Percentiles rank a stretch among this genome's conserved stretches.
Evolutionary conservation across 108 stramenopile species (phyloP).

Genomic region (Schizochytrium sp.): DNA sequence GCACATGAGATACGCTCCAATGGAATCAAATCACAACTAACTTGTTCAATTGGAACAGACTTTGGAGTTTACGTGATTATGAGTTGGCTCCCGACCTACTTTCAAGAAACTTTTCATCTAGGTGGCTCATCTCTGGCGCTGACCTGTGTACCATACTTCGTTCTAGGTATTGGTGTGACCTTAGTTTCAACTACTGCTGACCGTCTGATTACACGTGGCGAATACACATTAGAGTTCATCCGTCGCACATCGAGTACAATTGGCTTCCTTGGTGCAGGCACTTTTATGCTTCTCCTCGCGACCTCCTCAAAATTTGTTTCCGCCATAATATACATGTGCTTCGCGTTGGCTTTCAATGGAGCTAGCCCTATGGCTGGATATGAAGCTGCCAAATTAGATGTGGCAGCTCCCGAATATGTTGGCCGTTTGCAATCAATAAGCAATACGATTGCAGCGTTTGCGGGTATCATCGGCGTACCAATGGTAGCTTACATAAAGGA

Average conservation of each 20-base stretch:
- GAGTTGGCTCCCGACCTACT: slow-evolving; percentile 54
- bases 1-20: too few species aligned
- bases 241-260: not conserved
- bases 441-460: slow-evolving; percentile 55
- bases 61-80: slow-evolving; percentile 16
- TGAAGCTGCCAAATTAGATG: slow-evolving; percentile 56
- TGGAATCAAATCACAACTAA: too few species aligned
- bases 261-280: slow-evolving; percentile 53
- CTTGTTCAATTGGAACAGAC: not conserved
- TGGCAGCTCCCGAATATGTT: slow-evolving; percentile 44
- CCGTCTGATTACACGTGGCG: slow-evolving; percentile 28
- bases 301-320: not conserved
- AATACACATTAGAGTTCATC: not conserved
- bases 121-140: slow-evolving; percentile 58
- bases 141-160: slow-evolving; percentile 18
- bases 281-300: slow-evolving; percentile 31
- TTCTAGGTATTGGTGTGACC: slow-evolving; percentile 33
- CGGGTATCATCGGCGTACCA: slow-evolving; percentile 53
- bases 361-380: slow-evolving; percentile 40
- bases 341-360: slow-evolving; percentile 51
- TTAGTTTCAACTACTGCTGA: slow-evolving; percentile 27
- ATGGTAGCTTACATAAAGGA: slow-evolving; percentile 50
- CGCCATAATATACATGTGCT: slow-evolving; percentile 47
- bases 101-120: slow-evolving; percentile 36
- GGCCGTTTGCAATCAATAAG: slow-evolving; percentile 36